Evolutionary conservation across 176 grass and related monocot species (phyloP).

Genomic region (Saccharum officinarum): DNA sequence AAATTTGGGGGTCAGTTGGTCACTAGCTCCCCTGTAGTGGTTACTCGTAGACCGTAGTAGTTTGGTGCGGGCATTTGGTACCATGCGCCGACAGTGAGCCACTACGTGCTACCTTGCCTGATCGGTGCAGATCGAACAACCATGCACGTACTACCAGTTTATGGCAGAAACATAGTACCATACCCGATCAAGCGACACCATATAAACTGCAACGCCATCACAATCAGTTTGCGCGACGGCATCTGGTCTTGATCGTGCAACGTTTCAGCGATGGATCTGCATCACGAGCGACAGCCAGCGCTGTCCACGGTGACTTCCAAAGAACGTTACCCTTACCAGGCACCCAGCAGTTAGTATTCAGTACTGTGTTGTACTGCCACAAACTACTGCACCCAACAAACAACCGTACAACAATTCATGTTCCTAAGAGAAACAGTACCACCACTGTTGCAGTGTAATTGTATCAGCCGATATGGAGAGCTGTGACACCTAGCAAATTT

Average conservation of each 20-base stretch:
- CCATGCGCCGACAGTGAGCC: background rate
- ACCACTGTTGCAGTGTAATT: background rate
- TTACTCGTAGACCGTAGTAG: background rate
- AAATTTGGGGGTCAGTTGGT: background rate
- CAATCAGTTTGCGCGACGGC: background rate
- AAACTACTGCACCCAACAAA: conserved; percentile 17
- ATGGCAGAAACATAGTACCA: background rate
- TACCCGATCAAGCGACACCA: background rate
- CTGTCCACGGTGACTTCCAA: background rate
- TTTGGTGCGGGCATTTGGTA: background rate
- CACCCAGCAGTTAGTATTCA: background rate
- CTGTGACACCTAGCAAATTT: too few relatives aligned
- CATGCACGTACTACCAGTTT: background rate
- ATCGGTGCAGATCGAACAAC: background rate
- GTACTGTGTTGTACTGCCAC: background rate
- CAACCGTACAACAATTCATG: conserved; percentile 24
- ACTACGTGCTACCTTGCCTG: background rate
- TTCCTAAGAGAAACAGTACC: background rate
- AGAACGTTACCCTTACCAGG: background rate
- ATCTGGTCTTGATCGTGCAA: background rate
- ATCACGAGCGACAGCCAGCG: background rate
- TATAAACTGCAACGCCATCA: background rate
- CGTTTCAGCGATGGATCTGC: background rate
- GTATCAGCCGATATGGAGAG: background rate
- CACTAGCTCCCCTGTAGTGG: background rate